Conservation (phyloP, 2,329 filamentous ascomycete genomes). For the Ceratocystis albifundus region DNA sequence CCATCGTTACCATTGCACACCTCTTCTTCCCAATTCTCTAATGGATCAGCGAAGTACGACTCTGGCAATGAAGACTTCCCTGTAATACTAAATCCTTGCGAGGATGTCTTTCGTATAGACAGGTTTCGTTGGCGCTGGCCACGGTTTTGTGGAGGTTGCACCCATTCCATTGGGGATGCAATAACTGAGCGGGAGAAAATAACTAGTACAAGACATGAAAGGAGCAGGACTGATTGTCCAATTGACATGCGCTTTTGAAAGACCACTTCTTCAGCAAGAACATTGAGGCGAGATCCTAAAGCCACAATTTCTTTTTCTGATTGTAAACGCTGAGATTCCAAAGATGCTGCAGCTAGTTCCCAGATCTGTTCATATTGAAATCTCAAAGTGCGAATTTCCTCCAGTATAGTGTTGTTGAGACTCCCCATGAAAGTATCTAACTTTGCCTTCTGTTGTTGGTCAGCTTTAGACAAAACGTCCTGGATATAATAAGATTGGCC, state of each 20-base stretch:
- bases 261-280: slow-evolving; percentile 85
- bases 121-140: not conserved
- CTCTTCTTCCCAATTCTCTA: slow-evolving; percentile 6
- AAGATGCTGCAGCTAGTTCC: slow-evolving; percentile 86
- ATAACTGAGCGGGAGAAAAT: slow-evolving; percentile 52
- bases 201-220: slow-evolving; percentile 77
- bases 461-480: slow-evolving; percentile 73
- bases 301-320: slow-evolving; percentile 74
- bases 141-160: slow-evolving; percentile 7
- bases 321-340: slow-evolving; percentile 78
- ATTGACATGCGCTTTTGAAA: slow-evolving; percentile 88
- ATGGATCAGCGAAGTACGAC: not conserved
- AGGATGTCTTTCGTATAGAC: not conserved
- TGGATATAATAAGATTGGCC: slow-evolving; percentile 85
- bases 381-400: slow-evolving; percentile 65
- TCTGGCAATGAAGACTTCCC: not conserved
- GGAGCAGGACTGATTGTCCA: slow-evolving; percentile 73
- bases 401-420: slow-evolving; percentile 77
- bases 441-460: slow-evolving; percentile 76
- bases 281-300: slow-evolving; percentile 64
- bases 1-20: not conserved
- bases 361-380: slow-evolving; percentile 91
- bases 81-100: not conserved
- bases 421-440: slow-evolving; percentile 69
- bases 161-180: slow-evolving; percentile 15